Evolutionary conservation across 805 yeast genomes (phyloP).

Genomic region (Spathaspora passalidarum): DNA sequence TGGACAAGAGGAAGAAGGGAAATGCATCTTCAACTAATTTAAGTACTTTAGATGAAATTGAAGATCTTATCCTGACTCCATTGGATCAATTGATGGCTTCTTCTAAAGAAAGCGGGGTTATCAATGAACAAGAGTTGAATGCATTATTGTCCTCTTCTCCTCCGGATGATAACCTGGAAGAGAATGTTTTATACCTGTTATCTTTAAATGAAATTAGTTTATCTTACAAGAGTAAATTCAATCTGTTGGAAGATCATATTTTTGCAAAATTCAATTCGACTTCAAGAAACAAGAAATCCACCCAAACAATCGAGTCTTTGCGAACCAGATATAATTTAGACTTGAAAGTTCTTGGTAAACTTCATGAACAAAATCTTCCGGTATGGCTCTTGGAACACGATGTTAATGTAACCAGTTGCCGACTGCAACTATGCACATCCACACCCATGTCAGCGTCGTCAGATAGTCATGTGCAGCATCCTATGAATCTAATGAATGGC

Average conservation of each 20-base stretch:
- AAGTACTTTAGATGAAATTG: slow-evolving; percentile 14
- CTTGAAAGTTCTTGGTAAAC: slow-evolving; percentile 2
- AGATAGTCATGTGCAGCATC: slow-evolving; percentile 4
- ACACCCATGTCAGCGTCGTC: slow-evolving; percentile 18
- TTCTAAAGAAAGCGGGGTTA: slow-evolving; percentile 20
- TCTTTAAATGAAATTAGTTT: not conserved
- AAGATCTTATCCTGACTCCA: slow-evolving; percentile 27
- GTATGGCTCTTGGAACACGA: slow-evolving; percentile 19
- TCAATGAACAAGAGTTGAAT: slow-evolving; percentile 29
- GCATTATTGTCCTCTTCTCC: slow-evolving; percentile 26
- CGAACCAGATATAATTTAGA: not conserved
- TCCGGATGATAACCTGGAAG: slow-evolving; percentile 8
- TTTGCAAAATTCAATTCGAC: slow-evolving; percentile 8
- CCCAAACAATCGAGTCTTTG: not conserved
- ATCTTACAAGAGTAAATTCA: not conserved
- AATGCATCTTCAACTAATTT: not conserved
- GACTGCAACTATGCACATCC: slow-evolving; percentile 5
- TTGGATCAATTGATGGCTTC: slow-evolving; percentile 20
- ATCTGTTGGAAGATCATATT: slow-evolving; percentile 3
- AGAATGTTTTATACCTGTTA: not conserved
- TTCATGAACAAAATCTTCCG: slow-evolving; percentile 12
- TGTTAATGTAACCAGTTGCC: slow-evolving; percentile 12
- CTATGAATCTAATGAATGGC: slow-evolving; percentile 19
- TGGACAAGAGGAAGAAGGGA: slow-evolving; percentile 14
- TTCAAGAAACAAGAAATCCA: not conserved